A percentile compares a stretch with the other conserved stretches of the same genome.
phyloP scores from a whole-genome alignment of 306 rosid species.

The Malus fusca region DNA sequence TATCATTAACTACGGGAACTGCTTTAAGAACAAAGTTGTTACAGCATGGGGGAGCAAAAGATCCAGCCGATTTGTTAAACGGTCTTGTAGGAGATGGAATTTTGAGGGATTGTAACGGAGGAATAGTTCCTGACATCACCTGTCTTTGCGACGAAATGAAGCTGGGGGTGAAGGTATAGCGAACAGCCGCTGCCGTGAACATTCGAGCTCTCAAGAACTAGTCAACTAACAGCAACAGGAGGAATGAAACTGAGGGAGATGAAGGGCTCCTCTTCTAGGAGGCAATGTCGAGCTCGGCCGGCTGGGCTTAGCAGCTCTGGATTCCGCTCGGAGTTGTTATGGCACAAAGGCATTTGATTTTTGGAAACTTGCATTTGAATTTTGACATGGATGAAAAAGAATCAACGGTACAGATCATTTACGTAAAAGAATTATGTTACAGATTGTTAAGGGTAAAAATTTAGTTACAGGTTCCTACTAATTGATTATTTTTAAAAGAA shows the following conservation, averaged over 20 bases:
- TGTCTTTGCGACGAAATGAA: conserved; percentile 73
- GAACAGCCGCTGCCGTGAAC: conserved; percentile 4
- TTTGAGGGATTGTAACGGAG: conserved; percentile 45
- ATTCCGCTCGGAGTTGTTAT: neutral
- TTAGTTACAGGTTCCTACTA: neutral
- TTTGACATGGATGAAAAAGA: neutral
- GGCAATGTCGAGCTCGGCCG: neutral
- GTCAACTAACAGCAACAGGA: neutral
- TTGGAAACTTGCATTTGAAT: neutral
- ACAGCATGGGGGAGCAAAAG: conserved; percentile 86
- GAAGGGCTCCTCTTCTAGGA: neutral
- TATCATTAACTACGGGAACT: conserved; percentile 53
- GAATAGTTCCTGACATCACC: conserved; percentile 63
- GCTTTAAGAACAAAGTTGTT: conserved; percentile 62
- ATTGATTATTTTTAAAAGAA: too few species aligned
- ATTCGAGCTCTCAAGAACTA: neutral
- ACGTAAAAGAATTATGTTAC: too few species aligned
- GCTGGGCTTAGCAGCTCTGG: neutral
- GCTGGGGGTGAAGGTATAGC: conserved; percentile 10
- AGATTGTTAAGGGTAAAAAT: too few species aligned
- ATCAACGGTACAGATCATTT: neutral
- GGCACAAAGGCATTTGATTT: neutral
- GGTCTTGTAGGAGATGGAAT: conserved; percentile 68
- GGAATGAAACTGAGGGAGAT: neutral
- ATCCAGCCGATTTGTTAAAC: conserved; percentile 52